phyloP scores from a whole-genome alignment of 148 eudicot genomes.

The Polygonum maritimum region DNA sequence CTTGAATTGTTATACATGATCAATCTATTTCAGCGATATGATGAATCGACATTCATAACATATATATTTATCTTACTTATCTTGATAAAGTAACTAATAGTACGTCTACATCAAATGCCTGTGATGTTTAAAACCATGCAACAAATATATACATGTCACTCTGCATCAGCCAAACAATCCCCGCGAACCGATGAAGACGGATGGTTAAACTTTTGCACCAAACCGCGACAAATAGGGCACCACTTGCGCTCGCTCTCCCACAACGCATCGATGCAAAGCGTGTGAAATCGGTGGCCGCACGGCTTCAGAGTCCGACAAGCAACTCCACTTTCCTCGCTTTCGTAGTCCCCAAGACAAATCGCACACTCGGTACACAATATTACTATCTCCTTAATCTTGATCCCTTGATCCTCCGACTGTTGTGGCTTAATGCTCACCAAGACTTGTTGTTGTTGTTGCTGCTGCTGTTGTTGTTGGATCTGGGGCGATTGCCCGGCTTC shows the following conservation, averaged over 20 bases:
- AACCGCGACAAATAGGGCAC: neutral
- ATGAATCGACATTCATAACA: too few species aligned
- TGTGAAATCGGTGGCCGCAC: slow-evolving; percentile 2
- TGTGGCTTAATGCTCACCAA: neutral
- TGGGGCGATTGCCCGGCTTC: neutral
- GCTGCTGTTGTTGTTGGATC: neutral
- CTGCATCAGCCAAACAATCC: too few species aligned
- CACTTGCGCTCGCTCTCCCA: neutral
- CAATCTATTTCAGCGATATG: too few species aligned
- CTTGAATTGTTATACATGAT: too few species aligned
- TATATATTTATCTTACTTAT: too few species aligned
- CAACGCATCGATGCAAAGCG: neutral
- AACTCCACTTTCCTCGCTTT: neutral
- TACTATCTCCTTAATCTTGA: neutral
- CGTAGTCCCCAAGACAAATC: neutral
- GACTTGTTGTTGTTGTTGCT: too few species aligned
- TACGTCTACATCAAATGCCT: too few species aligned
- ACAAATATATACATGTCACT: too few species aligned
- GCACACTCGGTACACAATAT: neutral
- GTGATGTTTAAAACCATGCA: too few species aligned
- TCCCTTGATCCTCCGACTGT: neutral
- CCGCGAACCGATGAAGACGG: neutral
- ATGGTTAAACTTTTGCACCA: too few species aligned
- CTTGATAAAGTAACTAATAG: too few species aligned
- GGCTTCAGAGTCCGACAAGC: neutral